phyloP scores from a whole-genome alignment of 768 basidiomycete genomes.

The Leucosporidium yakuticum region DNA sequence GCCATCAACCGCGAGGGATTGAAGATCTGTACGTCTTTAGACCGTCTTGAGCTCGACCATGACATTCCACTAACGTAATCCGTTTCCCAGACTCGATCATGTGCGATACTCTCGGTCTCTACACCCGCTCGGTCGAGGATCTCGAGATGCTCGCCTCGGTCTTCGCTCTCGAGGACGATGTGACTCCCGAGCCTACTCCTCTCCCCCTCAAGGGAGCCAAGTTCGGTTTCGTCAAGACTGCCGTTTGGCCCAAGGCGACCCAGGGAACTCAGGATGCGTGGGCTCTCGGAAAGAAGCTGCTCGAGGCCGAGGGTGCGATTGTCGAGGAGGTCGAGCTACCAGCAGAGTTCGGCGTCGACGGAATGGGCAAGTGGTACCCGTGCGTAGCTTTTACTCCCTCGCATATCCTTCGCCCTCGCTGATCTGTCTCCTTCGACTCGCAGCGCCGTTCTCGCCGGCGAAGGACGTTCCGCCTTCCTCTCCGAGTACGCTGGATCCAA shows the following conservation, averaged over 20 bases:
- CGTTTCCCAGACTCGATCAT: conserved; percentile 26
- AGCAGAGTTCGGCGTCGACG: conserved; percentile 31
- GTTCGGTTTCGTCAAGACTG: conserved; percentile 39
- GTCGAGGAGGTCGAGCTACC: conserved; percentile 41
- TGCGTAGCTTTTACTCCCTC: not conserved
- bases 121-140: conserved; percentile 40
- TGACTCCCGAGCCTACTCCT: conserved; percentile 25
- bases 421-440: not conserved
- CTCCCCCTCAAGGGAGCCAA: conserved; percentile 34
- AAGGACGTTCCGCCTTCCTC: conserved; percentile 38
- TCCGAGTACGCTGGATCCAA: conserved; percentile 36
- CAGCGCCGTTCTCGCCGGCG: conserved; percentile 32
- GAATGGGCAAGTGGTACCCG: conserved; percentile 13
- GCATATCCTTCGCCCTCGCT: not conserved
- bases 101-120: conserved; percentile 42
- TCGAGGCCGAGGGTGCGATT: conserved; percentile 37
- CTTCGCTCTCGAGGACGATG: conserved; percentile 37
- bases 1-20: conserved; percentile 41
- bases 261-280: conserved; percentile 29
- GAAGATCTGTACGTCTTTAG: conserved; percentile 29
- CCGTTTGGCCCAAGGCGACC: conserved; percentile 25
- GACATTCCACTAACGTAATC: not conserved
- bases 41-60: not conserved
- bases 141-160: conserved; percentile 38
- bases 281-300: conserved; percentile 34